Conservation (phyloP, 208 protist species). For the Entamoeba moshkovskii region DNA sequence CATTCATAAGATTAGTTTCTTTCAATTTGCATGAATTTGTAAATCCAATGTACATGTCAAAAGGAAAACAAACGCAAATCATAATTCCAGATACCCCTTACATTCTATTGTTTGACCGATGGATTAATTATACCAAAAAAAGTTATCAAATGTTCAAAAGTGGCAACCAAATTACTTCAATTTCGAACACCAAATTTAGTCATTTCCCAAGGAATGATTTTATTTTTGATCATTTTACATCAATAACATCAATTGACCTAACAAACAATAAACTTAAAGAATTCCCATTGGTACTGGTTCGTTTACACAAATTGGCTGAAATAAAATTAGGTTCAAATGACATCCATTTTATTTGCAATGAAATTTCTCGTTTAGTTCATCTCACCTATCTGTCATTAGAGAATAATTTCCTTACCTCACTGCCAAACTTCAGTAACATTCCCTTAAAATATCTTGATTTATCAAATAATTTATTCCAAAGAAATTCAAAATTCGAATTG, state of each 20-base stretch:
- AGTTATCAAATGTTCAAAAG: neutral
- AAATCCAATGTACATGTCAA: neutral
- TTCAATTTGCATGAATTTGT: neutral
- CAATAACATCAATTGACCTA: neutral
- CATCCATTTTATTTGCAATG: neutral
- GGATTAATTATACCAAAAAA: neutral
- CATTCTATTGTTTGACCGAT: neutral
- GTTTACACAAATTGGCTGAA: neutral
- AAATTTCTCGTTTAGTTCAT: neutral
- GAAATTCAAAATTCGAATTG: neutral
- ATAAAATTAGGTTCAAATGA: neutral
- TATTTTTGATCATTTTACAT: neutral
- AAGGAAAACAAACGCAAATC: neutral
- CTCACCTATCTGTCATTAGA: neutral
- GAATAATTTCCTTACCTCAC: neutral
- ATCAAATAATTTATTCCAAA: neutral
- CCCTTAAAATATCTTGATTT: neutral
- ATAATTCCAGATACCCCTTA: neutral
- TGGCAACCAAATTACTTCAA: neutral
- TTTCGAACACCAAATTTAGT: neutral
- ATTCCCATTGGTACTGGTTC: neutral
- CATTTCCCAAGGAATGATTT: neutral
- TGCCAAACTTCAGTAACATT: neutral
- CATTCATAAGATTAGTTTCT: neutral
- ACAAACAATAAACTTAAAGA: neutral